These are phyloP conservation scores for Lactarius quietus DNA, from an alignment of 768 basidiomycete genomes.

Conservation along the genomic window DNA sequence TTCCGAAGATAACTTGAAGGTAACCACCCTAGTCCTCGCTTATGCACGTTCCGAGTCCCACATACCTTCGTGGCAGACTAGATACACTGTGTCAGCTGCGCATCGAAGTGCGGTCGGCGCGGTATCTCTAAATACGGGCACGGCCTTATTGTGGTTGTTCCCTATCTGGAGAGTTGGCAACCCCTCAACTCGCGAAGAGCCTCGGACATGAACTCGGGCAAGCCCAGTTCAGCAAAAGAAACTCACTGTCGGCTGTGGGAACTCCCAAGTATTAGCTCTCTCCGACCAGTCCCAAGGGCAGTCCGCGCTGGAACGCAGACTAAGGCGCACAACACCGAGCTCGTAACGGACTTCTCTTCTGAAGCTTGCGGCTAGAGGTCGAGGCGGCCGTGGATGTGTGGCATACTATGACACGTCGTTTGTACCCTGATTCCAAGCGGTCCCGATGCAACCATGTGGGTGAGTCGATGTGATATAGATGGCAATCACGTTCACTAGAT, in stretches of 20 bases:
- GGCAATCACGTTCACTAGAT: too few relatives aligned
- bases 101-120: too few relatives aligned
- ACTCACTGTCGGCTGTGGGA: too few relatives aligned
- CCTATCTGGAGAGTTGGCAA: neutral
- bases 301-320: neutral
- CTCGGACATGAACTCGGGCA: neutral
- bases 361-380: too few relatives aligned
- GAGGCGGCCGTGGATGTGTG: neutral
- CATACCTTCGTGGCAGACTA: neutral
- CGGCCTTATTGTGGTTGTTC: neutral
- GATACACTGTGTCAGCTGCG: too few relatives aligned
- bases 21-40: neutral
- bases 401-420: neutral
- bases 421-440: neutral
- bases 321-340: too few relatives aligned
- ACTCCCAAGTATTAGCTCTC: too few relatives aligned
- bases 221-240: too few relatives aligned
- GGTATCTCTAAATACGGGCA: neutral
- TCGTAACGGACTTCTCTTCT: too few relatives aligned
- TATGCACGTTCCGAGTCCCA: neutral
- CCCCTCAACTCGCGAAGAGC: neutral
- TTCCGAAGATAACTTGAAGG: neutral
- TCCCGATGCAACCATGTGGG: too few relatives aligned
- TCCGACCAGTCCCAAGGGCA: neutral
- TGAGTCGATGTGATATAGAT: neutral